Percentiles rank a stretch among this genome's conserved stretches.
Conservation (phyloP, 495 filamentous ascomycete species). For the Penicillium egyptiacum region DNA sequence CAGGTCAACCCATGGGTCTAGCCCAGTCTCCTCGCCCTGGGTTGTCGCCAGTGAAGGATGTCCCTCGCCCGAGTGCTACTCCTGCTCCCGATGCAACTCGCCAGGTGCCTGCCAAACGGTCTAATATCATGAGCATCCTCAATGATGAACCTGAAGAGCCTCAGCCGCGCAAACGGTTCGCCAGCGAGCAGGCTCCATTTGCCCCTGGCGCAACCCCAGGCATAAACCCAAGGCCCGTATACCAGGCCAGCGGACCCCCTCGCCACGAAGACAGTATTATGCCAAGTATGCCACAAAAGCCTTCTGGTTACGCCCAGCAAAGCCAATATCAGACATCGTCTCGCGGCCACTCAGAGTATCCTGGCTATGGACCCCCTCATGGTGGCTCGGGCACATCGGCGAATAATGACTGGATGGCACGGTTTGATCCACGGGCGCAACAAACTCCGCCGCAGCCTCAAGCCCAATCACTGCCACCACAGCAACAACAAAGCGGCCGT, state of each 20-base stretch:
- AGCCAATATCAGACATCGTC: conserved; percentile 34
- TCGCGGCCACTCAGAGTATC: conserved; percentile 40
- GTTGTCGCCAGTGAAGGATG: conserved; percentile 46
- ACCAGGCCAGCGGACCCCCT: conserved; percentile 19
- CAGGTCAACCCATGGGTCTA: conserved; percentile 27
- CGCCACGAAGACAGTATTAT: conserved; percentile 31
- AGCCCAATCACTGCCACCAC: conserved; percentile 25
- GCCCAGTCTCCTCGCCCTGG: conserved; percentile 36
- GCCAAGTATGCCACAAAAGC: conserved; percentile 21
- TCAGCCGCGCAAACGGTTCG: conserved; percentile 52
- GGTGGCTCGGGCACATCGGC: conserved; percentile 29
- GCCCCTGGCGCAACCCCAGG: conserved; percentile 12
- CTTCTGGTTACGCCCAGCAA: conserved; percentile 30
- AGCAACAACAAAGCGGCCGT: conserved; percentile 27
- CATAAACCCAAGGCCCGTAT: conserved; percentile 19
- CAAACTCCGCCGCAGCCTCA: conserved; percentile 31
- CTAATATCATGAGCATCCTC: conserved; percentile 59
- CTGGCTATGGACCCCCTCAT: conserved; percentile 29
- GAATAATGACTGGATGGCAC: conserved; percentile 49
- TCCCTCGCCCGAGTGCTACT: conserved; percentile 36
- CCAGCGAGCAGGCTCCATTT: conserved; percentile 37
- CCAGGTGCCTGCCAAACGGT: conserved; percentile 55
- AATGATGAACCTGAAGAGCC: conserved; percentile 59
- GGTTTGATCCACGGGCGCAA: conserved; percentile 46
- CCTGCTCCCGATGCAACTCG: conserved; percentile 40